Conservation (phyloP, 352 stramenopile genomes). For the Globisporangium recalcitrans region DNA sequence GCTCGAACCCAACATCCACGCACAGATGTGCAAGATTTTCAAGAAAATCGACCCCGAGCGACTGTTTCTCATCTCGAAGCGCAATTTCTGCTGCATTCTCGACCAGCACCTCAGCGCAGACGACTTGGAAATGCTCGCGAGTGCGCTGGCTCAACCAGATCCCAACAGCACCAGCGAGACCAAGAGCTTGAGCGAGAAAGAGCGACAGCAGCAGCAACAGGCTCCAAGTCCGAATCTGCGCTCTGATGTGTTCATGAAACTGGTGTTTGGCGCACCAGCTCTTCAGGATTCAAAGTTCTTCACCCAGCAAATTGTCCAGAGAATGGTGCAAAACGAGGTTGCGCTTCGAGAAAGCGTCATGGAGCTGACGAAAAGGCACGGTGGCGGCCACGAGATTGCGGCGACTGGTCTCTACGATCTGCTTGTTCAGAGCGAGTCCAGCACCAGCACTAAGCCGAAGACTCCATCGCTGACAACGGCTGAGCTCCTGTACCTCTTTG, state of each 20-base stretch:
- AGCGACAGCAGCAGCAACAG: neutral
- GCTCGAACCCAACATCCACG: slow-evolving; percentile 29
- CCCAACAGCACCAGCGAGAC: neutral
- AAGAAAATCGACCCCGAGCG: slow-evolving; percentile 36
- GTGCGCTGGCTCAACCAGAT: slow-evolving; percentile 12
- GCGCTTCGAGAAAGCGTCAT: slow-evolving; percentile 15
- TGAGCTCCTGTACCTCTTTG: slow-evolving; percentile 41
- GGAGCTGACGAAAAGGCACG: slow-evolving; percentile 16
- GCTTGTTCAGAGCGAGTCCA: slow-evolving; percentile 5
- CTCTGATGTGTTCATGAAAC: slow-evolving; percentile 50
- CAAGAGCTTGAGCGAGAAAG: neutral
- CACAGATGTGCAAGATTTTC: slow-evolving; percentile 49
- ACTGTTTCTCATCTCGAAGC: slow-evolving; percentile 28
- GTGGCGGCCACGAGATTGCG: slow-evolving; percentile 11
- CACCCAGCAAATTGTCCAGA: slow-evolving; percentile 14
- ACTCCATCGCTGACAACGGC: slow-evolving; percentile 9
- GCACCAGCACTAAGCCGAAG: neutral
- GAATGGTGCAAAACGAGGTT: slow-evolving; percentile 18
- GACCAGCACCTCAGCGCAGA: slow-evolving; percentile 33
- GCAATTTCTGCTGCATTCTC: slow-evolving; percentile 46
- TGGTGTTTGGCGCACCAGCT: slow-evolving; percentile 38
- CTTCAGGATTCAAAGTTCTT: slow-evolving; percentile 22
- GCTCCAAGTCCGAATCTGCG: slow-evolving; percentile 16
- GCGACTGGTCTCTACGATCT: slow-evolving; percentile 19
- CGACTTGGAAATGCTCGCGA: slow-evolving; percentile 29